Evolutionary conservation across 768 basidiomycete species (phyloP), one percentile per base, ranked within the genome.

Genomic region (Russula vinacea): DNA sequence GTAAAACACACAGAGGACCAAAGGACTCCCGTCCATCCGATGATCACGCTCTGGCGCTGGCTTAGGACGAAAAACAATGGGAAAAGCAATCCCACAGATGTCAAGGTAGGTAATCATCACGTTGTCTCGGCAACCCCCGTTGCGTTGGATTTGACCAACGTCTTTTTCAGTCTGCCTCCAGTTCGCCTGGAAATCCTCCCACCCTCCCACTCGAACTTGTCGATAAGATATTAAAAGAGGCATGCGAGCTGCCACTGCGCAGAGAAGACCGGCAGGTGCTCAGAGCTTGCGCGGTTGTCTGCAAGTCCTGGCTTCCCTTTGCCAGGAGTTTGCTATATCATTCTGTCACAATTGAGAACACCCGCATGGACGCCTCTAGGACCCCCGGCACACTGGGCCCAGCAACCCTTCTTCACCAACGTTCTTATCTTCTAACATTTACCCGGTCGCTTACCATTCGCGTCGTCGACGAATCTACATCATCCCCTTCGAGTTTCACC

Each of bases 261-360:
- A 29, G 10, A 26, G 33, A 24, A 29, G 60, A 61, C 40, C 55
- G 55, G 29, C 40, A 47, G 33, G 3, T 47, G 33, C 50, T 65
- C 2, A 52, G 40, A 6, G 64, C 55, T n/a, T 65, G 40, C 26
- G 64, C 64, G 19, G 10, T 44, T 1, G 64, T 65, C 54, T 65
- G 59, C 60, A 65, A 61, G 22, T 51, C 64, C 13, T 65, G 64
- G 64, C 54, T 61, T 7, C 60, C 64, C 13, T 44, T 65, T 39
- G 24, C 40, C 13, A 60, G 26, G 55, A 51, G 60, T 29, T 26
- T 56, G 55, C 50, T 65, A 1, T 65, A 65, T 39, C 64, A 47
- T 14, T 29, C 59, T 13, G 40, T 65, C 49, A 57, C 40, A 8
- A 55, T 65, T 4, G 64, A 65, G 49, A 61, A 50, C n/a, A 65